phyloP scores from a whole-genome alignment of 495 filamentous ascomycete species.

The Tuber umbilicatum region DNA sequence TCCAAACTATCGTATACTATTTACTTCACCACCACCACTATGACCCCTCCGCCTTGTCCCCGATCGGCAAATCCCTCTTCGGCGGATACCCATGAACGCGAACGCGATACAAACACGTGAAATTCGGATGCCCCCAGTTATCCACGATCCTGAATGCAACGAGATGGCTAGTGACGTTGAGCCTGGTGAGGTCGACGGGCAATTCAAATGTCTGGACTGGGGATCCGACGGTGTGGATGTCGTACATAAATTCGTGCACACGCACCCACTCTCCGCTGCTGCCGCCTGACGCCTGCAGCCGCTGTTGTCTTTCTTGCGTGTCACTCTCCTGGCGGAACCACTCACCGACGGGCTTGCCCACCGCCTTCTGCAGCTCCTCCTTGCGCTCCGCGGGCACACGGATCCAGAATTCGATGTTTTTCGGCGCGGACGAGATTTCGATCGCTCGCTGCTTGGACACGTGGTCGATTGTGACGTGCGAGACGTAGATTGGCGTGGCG shows the following conservation, averaged over 20 bases:
- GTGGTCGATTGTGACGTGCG: slow-evolving; percentile 58
- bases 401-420: slow-evolving; percentile 57
- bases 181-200: slow-evolving; percentile 24
- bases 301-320: background rate
- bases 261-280: background rate
- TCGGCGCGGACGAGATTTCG: slow-evolving; percentile 53
- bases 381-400: slow-evolving; percentile 37
- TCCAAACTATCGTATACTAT: slow-evolving; percentile 9
- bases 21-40: slow-evolving; percentile 5
- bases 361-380: slow-evolving; percentile 20
- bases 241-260: slow-evolving; percentile 27
- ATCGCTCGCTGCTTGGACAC: slow-evolving; percentile 50
- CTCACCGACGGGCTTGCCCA: background rate
- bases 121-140: slow-evolving; percentile 39
- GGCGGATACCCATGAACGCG: slow-evolving; percentile 34
- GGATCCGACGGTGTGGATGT: slow-evolving; percentile 14
- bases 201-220: slow-evolving; percentile 30
- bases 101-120: slow-evolving; percentile 39
- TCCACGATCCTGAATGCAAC: slow-evolving; percentile 32
- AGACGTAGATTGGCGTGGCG: slow-evolving; percentile 49
- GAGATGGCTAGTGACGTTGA: slow-evolving; percentile 26
- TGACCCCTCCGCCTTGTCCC: background rate
- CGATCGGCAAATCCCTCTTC: slow-evolving; percentile 8
- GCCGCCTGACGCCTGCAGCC: background rate
- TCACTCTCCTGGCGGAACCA: background rate